phyloP scores from a whole-genome alignment of 352 stramenopile genomes.

The Globisporangium cylindrosporum region DNA sequence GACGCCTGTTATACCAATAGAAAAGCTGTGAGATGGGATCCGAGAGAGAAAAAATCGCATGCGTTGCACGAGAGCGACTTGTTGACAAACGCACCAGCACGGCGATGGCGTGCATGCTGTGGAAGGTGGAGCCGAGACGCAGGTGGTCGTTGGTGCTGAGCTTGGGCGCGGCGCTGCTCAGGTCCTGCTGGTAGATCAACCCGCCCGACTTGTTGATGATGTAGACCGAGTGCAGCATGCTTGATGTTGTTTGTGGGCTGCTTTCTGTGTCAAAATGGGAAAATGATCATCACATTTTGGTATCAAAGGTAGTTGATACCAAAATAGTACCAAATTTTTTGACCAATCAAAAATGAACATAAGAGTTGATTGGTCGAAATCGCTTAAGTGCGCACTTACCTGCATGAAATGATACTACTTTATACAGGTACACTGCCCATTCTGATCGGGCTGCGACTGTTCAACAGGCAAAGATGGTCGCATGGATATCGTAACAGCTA shows the following conservation, averaged over 20 bases:
- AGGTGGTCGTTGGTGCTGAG: conserved; percentile 92
- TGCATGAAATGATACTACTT: too few relatives aligned
- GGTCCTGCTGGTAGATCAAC: conserved; percentile 92
- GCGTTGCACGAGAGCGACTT: background rate
- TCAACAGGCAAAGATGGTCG: background rate
- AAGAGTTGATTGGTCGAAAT: too few relatives aligned
- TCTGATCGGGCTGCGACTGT: background rate
- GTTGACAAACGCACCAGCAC: conserved; percentile 39
- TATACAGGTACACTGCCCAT: too few relatives aligned
- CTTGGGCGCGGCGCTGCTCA: conserved; percentile 79
- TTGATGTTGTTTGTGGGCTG: conserved; percentile 31
- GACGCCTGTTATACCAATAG: conserved; percentile 41
- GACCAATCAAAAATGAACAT: too few relatives aligned
- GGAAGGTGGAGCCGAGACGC: conserved; percentile 92
- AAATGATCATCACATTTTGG: background rate
- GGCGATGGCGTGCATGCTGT: conserved; percentile 92
- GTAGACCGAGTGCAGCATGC: conserved; percentile 92
- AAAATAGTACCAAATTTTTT: background rate
- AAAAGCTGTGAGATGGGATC: background rate
- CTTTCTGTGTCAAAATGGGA: background rate
- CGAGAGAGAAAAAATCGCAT: background rate
- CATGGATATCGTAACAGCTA: too few relatives aligned
- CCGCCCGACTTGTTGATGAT: conserved; percentile 94
- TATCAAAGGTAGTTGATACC: background rate
- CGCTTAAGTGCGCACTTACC: too few relatives aligned